Evolutionary conservation across 2,329 filamentous ascomycete species (phyloP).

Genomic region (Aspergillus brasiliensis): DNA sequence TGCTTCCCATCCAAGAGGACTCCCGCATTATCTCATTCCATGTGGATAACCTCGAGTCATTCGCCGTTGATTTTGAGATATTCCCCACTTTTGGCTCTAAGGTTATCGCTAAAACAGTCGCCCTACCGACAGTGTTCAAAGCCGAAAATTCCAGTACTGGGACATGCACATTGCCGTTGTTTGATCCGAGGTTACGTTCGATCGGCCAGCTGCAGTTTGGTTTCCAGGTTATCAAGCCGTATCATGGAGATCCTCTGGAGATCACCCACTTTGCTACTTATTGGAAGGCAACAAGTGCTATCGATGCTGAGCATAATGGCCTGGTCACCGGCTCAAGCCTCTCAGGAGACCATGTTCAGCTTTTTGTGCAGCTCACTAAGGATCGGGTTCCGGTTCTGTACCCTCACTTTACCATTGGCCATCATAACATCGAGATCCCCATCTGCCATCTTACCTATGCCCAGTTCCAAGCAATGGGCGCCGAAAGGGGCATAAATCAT

Average conservation of each 20-base stretch:
- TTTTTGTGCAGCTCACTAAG: constrained; percentile 89
- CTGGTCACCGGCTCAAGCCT: constrained; percentile 93
- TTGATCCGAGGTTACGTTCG: constrained; percentile 85
- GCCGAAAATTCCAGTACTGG: constrained; percentile 74
- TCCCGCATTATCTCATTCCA: constrained; percentile 93
- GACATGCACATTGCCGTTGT: constrained; percentile 81
- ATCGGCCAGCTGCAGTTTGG: constrained; percentile 95
- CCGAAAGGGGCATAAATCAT: constrained; percentile 38
- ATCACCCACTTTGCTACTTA: constrained; percentile 99
- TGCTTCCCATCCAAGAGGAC: constrained; percentile 94
- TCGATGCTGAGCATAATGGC: constrained; percentile 80
- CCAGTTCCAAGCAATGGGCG: constrained; percentile 50
- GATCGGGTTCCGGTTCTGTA: constrained; percentile 86
- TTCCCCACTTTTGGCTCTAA: constrained; percentile 97
- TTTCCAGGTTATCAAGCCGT: constrained; percentile 95
- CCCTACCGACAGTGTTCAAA: constrained; percentile 82
- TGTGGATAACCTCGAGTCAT: constrained; percentile 88
- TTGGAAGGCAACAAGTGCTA: constrained; percentile 96
- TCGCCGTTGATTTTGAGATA: constrained; percentile 95
- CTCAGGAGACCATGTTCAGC: constrained; percentile 88
- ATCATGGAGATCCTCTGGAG: constrained; percentile 86
- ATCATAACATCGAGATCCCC: constrained; percentile 77
- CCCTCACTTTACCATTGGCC: constrained; percentile 77
- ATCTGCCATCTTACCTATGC: constrained; percentile 75
- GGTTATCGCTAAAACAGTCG: constrained; percentile 93